phyloP scores from a whole-genome alignment of 176 grass and related monocot species.

The Lolium multiflorum region DNA sequence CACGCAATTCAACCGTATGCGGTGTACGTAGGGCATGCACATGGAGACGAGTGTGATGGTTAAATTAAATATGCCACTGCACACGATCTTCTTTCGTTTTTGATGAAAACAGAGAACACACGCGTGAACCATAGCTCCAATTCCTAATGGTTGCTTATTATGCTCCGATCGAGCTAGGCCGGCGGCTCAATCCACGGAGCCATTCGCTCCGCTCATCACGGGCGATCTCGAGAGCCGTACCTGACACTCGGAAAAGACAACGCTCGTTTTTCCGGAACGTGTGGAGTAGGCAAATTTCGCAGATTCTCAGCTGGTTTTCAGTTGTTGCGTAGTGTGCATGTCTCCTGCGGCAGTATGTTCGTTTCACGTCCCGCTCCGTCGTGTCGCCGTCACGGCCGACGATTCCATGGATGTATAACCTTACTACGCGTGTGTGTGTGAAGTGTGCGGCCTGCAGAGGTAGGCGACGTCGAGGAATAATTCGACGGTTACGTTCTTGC shows the following conservation, averaged over 20 bases:
- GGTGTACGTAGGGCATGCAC: no score
- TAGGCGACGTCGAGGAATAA: not conserved
- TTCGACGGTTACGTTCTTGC: not conserved
- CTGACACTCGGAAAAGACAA: not conserved
- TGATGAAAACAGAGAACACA: no score
- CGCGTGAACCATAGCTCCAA: no score
- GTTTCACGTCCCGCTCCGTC: not conserved
- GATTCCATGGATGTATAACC: not conserved
- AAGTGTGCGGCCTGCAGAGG: not conserved
- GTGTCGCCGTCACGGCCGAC: not conserved
- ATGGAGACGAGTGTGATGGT: not conserved
- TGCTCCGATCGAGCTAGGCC: not conserved
- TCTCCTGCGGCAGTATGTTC: not conserved
- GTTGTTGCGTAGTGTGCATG: not conserved
- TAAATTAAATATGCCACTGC: no score
- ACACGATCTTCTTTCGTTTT: no score
- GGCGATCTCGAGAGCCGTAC: not conserved
- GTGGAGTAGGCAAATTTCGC: no score
- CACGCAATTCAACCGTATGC: no score
- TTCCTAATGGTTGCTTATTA: not conserved
- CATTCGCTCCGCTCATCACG: constrained; percentile 59
- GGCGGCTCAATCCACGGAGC: constrained; percentile 41
- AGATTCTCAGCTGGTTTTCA: not conserved
- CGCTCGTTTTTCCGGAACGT: not conserved
- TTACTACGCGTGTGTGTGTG: not conserved